Conservation (phyloP, 768 basidiomycete genomes). For the Hypsizygus marmoreus region DNA sequence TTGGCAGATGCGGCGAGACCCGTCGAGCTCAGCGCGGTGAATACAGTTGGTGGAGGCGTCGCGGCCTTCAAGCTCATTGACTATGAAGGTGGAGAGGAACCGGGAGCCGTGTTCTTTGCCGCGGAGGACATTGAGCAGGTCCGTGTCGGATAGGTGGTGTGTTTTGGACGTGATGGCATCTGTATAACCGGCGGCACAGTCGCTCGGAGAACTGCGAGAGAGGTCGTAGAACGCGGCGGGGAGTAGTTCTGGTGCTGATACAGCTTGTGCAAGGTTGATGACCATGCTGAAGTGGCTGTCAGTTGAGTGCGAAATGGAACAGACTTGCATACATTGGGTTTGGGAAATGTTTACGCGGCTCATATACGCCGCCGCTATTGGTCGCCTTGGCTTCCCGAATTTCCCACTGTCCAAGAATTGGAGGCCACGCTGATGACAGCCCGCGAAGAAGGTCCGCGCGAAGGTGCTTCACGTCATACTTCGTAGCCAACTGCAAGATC, state of each 20-base stretch:
- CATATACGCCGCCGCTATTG: conserved; percentile 49
- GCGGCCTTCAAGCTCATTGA: conserved; percentile 71
- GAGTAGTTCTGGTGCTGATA: conserved; percentile 56
- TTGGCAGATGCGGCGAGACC: conserved; percentile 56
- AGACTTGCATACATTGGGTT: conserved; percentile 64
- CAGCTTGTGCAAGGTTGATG: conserved; percentile 66
- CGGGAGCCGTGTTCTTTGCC: conserved; percentile 75
- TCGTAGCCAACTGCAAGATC: conserved; percentile 63
- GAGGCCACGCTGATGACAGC: conserved; percentile 60
- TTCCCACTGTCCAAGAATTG: conserved; percentile 66
- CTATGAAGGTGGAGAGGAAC: conserved; percentile 77
- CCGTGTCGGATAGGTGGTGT: conserved; percentile 49
- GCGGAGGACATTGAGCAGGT: conserved; percentile 61
- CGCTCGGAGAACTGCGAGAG: conserved; percentile 66
- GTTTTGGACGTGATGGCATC: conserved; percentile 32
- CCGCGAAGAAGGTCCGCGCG: conserved; percentile 57
- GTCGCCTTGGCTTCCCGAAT: conserved; percentile 61
- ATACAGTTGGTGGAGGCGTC: conserved; percentile 50
- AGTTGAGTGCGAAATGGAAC: conserved; percentile 9
- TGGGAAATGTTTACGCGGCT: conserved; percentile 55
- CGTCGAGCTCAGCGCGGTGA: conserved; percentile 48
- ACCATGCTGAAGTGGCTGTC: conserved; percentile 47
- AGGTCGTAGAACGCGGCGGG: conserved; percentile 83
- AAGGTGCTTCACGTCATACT: conserved; percentile 61
- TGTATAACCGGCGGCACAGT: conserved; percentile 54